Evolutionary conservation across 768 basidiomycete genomes (phyloP).

Genomic region (Royoungia palumana): DNA sequence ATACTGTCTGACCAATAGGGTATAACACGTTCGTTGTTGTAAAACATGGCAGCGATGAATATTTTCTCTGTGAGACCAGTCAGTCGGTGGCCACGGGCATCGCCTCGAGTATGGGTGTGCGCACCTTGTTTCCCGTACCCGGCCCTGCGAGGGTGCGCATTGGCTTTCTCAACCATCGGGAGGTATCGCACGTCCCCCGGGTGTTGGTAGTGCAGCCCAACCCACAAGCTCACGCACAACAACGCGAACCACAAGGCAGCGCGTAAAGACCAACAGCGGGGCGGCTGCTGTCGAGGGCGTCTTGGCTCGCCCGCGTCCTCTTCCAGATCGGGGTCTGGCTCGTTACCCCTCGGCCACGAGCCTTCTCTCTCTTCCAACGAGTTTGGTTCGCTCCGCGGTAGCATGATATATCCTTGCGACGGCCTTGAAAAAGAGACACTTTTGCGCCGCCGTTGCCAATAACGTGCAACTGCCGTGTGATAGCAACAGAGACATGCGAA

Average conservation of each 20-base stretch:
- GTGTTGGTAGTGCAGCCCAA: constrained; percentile 1
- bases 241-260: constrained; percentile 7
- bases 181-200: constrained; percentile 14
- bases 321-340: neutral
- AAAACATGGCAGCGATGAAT: constrained; percentile 35
- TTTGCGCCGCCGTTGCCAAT: neutral
- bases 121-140: constrained; percentile 18
- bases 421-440: neutral
- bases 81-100: neutral
- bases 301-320: neutral
- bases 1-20: constrained; percentile 39
- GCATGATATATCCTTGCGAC: constrained; percentile 8
- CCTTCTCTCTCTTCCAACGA: neutral
- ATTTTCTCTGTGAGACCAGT: constrained; percentile 8
- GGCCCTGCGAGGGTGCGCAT: constrained; percentile 5
- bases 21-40: constrained; percentile 36
- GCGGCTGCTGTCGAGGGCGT: neutral
- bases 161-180: constrained; percentile 14
- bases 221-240: neutral
- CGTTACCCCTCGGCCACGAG: neutral
- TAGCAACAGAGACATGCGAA: neutral
- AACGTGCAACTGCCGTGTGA: neutral
- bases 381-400: constrained; percentile 6
- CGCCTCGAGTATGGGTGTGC: neutral
- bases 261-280: neutral